Evolutionary conservation across 129 eudicot genomes (phyloP).

Genomic region (Lonicera japonica): DNA sequence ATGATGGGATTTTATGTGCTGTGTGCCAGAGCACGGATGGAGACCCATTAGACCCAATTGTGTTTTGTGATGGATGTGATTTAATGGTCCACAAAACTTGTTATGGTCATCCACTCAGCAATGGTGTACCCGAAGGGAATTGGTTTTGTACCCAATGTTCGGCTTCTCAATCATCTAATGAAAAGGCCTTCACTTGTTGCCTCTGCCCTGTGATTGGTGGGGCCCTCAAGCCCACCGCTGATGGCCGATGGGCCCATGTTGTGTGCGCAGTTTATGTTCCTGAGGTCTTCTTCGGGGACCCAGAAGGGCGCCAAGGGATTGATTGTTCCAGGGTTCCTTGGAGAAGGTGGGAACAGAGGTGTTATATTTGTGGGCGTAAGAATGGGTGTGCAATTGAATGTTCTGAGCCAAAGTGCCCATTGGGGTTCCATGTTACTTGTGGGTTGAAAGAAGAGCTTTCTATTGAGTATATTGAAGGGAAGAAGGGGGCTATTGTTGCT

Average conservation of each 20-base stretch:
- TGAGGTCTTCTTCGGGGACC: constrained; percentile 69
- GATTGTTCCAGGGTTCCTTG: constrained; percentile 43
- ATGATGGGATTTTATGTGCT: constrained; percentile 80
- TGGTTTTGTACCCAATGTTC: constrained; percentile 74
- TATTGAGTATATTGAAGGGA: constrained; percentile 70
- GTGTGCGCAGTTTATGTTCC: constrained; percentile 79
- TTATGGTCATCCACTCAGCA: constrained; percentile 58
- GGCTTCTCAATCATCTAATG: constrained; percentile 6
- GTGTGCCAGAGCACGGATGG: constrained; percentile 82
- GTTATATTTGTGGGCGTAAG: constrained; percentile 47
- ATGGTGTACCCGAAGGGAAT: constrained; percentile 76
- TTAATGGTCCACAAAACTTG: constrained; percentile 81
- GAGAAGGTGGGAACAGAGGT: constrained; percentile 46
- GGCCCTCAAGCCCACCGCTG: constrained; percentile 61
- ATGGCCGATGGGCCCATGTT: constrained; percentile 80
- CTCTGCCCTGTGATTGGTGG: constrained; percentile 58
- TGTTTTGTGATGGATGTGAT: constrained; percentile 85
- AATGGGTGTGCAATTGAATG: constrained; percentile 78
- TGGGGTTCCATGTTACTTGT: constrained; percentile 84
- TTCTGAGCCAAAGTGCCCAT: constrained; percentile 72
- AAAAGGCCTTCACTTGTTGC: constrained; percentile 31
- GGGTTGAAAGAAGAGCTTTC: constrained; percentile 71
- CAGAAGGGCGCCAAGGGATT: constrained; percentile 72
- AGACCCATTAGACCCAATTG: constrained; percentile 75
- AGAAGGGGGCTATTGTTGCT: constrained; percentile 66